Evolutionary conservation across 2,329 filamentous ascomycete species (phyloP), one percentile per base, ranked within the genome.

Genomic region (Camillea tinctor): DNA sequence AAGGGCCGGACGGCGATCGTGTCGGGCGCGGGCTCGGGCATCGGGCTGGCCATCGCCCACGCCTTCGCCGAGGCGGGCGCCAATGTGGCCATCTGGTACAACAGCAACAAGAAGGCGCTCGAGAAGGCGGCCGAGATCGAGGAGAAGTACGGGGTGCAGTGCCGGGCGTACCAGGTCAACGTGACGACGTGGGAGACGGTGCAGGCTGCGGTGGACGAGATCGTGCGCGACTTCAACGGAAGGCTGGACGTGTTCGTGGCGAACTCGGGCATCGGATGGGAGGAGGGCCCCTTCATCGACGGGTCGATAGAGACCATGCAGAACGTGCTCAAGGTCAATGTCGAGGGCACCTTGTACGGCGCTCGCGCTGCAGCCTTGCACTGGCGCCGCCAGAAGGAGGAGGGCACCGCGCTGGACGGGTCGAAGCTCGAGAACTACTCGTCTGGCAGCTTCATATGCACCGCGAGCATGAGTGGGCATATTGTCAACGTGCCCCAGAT

Each of bases 261-360:
- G 67, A 94, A 95, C 72, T 88, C 88, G 15, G 90, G 90, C 55
- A 87, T 93, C 56, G 82, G 87, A 0, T 93, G 89, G 89, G 87
- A 83, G 1, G 81, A 91, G 60, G 88, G 88, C 0, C 73, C 86
- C 8, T 86, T 89, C 71, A 79, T 91, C 40, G 87, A 91, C 62
- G 88, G 87, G 22, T 77, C 84, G 4, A 71, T 88, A 19, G 82
- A 86, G 19, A 84, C 86, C 68, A 91, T 90, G 76, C 81, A 81
- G 54, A 83, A 86, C 62, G 88, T 94, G 48, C 81, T 92, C 66
- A 77, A 80, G 52, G 88, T 89, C 54, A 90, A 95, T 73, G 76
- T 94, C 15, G 89, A 92, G 73, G 88, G 89, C 55, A 89, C 89
- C 48, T 92, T 90, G 76, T 94, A 91, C 81, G 91, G 87, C 71